A percentile compares a stretch with the other conserved stretches of the same genome.
Conservation (phyloP, 805 yeast genomes). For the Lipomyces sp. region DNA sequence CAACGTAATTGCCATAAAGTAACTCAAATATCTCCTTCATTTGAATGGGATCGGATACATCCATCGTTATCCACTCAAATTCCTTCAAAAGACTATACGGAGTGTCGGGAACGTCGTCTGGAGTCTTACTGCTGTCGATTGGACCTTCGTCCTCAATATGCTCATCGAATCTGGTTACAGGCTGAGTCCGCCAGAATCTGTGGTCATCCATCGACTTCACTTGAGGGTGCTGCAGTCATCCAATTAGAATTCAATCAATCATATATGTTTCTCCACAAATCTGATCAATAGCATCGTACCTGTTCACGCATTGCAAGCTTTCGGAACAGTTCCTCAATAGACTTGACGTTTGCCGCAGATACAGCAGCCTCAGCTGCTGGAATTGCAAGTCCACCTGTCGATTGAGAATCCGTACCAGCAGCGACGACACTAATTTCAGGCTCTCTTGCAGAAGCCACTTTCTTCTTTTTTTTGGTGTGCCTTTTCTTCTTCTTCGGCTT, state of each 20-base stretch:
- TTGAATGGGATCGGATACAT: constrained; percentile 52
- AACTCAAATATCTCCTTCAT: constrained; percentile 75
- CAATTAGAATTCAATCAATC: no score
- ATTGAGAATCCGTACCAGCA: neutral
- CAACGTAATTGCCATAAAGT: constrained; percentile 87
- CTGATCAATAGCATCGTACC: no score
- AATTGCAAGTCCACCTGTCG: neutral
- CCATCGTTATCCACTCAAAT: constrained; percentile 86
- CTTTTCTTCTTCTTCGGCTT: constrained; percentile 18
- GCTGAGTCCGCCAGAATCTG: constrained; percentile 98
- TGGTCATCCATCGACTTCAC: constrained; percentile 71
- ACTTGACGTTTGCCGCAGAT: neutral
- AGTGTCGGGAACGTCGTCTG: constrained; percentile 64
- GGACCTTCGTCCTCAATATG: constrained; percentile 70
- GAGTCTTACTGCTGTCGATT: constrained; percentile 63
- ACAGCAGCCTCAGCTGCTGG: neutral
- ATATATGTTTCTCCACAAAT: no score
- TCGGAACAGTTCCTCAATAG: constrained; percentile 15
- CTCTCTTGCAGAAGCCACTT: constrained; percentile 3
- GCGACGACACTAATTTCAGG: neutral
- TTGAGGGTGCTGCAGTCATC: constrained; percentile 6
- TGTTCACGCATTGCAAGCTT: constrained; percentile 14
- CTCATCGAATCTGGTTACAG: constrained; percentile 78
- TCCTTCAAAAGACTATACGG: constrained; percentile 73
- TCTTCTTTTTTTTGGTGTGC: constrained; percentile 20